phyloP scores from a whole-genome alignment of 257 asterid genomes.

The Jacaranda copaia region DNA sequence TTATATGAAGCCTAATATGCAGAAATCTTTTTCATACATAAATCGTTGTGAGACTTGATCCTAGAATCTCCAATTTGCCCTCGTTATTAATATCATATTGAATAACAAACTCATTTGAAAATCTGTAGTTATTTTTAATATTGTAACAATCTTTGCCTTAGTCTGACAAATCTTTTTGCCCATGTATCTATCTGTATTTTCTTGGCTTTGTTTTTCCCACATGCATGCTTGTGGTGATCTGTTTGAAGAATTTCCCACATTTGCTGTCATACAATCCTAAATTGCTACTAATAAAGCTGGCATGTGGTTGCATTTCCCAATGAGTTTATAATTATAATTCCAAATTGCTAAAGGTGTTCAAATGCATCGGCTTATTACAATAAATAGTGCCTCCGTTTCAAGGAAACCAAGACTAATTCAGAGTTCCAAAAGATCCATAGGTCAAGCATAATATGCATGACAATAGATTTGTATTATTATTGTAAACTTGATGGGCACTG shows the following conservation, averaged over 20 bases:
- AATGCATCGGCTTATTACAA: neutral
- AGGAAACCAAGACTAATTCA: too few species aligned
- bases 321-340: neutral
- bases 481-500: neutral
- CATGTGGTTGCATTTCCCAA: neutral
- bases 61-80: neutral
- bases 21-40: neutral
- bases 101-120: neutral
- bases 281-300: neutral
- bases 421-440: constrained; percentile 2
- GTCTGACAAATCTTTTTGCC: too few species aligned
- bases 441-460: neutral
- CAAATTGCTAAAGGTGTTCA: neutral
- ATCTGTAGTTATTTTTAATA: neutral
- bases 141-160: neutral
- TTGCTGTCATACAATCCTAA: neutral
- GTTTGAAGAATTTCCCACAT: neutral
- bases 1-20: constrained; percentile 15
- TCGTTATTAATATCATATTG: neutral
- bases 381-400: neutral
- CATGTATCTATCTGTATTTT: neutral
- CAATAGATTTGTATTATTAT: constrained; percentile 11
- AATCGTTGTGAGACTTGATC: neutral
- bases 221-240: constrained; percentile 8
- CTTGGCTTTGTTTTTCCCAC: neutral